phyloP scores from a whole-genome alignment of 129 eudicot species.

The Deinandra increscens region DNA sequence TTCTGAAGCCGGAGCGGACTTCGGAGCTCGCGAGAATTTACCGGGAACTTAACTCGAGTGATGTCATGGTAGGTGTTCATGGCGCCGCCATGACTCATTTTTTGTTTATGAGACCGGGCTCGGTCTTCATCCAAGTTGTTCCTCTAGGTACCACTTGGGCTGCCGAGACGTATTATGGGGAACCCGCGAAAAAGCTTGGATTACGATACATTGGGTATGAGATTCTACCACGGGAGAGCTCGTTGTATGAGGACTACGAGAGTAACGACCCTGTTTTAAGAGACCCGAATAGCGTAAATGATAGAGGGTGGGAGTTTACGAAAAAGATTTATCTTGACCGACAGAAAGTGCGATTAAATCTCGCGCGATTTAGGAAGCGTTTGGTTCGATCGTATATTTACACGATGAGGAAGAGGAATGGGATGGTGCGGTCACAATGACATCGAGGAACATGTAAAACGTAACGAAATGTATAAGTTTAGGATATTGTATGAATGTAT shows the following conservation, averaged over 20 bases:
- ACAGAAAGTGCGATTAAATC: slow-evolving; percentile 72
- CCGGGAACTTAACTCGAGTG: slow-evolving; percentile 73
- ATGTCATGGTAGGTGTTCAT: slow-evolving; percentile 92
- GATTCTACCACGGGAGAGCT: slow-evolving; percentile 74
- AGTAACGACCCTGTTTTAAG: slow-evolving; percentile 64
- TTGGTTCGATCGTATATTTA: slow-evolving; percentile 72
- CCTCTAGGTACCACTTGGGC: slow-evolving; percentile 98
- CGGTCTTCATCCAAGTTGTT: slow-evolving; percentile 77
- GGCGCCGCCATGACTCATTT: slow-evolving; percentile 99
- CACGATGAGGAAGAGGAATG: slow-evolving; percentile 47
- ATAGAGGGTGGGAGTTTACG: slow-evolving; percentile 85
- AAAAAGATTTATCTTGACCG: slow-evolving; percentile 83
- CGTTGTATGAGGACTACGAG: slow-evolving; percentile 66
- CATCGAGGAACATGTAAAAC: not conserved
- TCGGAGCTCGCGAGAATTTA: slow-evolving; percentile 75
- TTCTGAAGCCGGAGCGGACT: slow-evolving; percentile 57
- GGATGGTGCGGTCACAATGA: slow-evolving; percentile 25
- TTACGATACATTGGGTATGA: slow-evolving; percentile 72
- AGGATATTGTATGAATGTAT: slow-evolving; percentile 23
- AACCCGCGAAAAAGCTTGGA: slow-evolving; percentile 71
- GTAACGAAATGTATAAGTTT: slow-evolving; percentile 27
- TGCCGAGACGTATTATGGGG: slow-evolving; percentile 85
- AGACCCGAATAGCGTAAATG: slow-evolving; percentile 68
- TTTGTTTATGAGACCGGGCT: slow-evolving; percentile 73
- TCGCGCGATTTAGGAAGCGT: slow-evolving; percentile 61